Evolutionary conservation across 768 basidiomycete genomes (phyloP).

Genomic region (Gymnopilus dilepis): DNA sequence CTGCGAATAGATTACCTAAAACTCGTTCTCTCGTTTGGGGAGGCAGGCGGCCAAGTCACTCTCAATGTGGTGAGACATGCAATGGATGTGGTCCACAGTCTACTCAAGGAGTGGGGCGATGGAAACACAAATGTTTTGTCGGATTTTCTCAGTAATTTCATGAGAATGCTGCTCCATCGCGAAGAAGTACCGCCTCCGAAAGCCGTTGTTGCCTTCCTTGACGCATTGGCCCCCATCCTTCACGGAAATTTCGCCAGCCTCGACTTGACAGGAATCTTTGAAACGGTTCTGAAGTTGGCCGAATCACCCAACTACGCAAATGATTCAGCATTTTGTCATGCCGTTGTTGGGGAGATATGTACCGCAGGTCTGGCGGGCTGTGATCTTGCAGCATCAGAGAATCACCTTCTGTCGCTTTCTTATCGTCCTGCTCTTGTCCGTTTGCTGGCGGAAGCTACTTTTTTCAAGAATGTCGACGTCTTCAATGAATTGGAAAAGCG

Average conservation of each 20-base stretch:
- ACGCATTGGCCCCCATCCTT: constrained; percentile 60
- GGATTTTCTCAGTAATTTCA: constrained; percentile 58
- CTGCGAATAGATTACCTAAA: constrained; percentile 73
- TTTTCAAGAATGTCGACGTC: constrained; percentile 56
- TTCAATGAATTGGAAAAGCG: constrained; percentile 62
- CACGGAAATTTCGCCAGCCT: constrained; percentile 50
- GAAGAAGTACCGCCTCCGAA: constrained; percentile 50
- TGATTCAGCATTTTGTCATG: constrained; percentile 54
- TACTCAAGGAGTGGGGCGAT: constrained; percentile 58
- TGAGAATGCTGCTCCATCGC: constrained; percentile 53
- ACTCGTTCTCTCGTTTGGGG: constrained; percentile 54
- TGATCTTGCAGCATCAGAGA: constrained; percentile 48
- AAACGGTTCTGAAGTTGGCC: constrained; percentile 52
- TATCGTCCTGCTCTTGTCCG: constrained; percentile 45
- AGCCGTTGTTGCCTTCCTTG: constrained; percentile 55
- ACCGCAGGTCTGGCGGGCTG: constrained; percentile 52
- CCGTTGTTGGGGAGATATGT: constrained; percentile 52
- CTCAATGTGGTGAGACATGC: constrained; percentile 47
- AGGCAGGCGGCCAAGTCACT: constrained; percentile 54
- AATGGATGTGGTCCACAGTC: constrained; percentile 58
- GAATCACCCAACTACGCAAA: constrained; percentile 52
- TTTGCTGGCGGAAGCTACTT: constrained; percentile 49
- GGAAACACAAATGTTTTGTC: constrained; percentile 45
- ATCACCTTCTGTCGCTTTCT: constrained; percentile 43
- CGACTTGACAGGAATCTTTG: constrained; percentile 64